Percentiles rank a stretch among this genome's conserved stretches.
Evolutionary conservation across 257 asterid species (phyloP).

Genomic region (Voacanga thouarsii): DNA sequence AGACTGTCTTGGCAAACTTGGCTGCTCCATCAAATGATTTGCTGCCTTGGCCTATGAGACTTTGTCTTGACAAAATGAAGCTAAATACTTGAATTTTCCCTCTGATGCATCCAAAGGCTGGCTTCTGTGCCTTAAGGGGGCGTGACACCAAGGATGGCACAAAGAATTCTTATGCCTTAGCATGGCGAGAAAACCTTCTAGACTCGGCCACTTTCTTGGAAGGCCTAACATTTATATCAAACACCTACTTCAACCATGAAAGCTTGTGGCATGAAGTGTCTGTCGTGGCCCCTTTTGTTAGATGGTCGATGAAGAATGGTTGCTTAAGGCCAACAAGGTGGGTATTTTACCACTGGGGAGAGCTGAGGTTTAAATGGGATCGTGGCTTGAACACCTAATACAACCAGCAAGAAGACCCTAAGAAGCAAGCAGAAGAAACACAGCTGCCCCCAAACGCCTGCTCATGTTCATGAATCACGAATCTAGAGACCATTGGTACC

Average conservation of each 20-base stretch:
- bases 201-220: conserved; percentile 30
- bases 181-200: conserved; percentile 33
- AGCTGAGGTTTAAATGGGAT: conserved; percentile 30
- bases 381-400: conserved; percentile 30
- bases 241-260: conserved; percentile 27
- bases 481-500: not conserved
- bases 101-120: conserved; percentile 28
- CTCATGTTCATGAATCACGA: not conserved
- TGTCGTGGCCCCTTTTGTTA: conserved; percentile 30
- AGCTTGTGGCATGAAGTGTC: conserved; percentile 42
- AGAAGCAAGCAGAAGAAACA: not conserved
- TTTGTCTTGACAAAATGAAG: conserved; percentile 24
- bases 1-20: conserved; percentile 67
- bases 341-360: conserved; percentile 39
- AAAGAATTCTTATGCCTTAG: conserved; percentile 34
- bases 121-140: conserved; percentile 33
- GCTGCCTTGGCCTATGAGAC: no score
- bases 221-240: conserved; percentile 37
- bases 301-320: conserved; percentile 33
- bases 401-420: conserved; percentile 21
- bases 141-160: conserved; percentile 26
- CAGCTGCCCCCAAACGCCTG: conserved; percentile 17
- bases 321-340: conserved; percentile 35
- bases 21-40: no score
- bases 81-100: conserved; percentile 33